Percentiles rank a stretch among this genome's conserved stretches.
phyloP scores from a whole-genome alignment of 2,329 filamentous ascomycete species.

The Cucurbitaria berberidis region DNA sequence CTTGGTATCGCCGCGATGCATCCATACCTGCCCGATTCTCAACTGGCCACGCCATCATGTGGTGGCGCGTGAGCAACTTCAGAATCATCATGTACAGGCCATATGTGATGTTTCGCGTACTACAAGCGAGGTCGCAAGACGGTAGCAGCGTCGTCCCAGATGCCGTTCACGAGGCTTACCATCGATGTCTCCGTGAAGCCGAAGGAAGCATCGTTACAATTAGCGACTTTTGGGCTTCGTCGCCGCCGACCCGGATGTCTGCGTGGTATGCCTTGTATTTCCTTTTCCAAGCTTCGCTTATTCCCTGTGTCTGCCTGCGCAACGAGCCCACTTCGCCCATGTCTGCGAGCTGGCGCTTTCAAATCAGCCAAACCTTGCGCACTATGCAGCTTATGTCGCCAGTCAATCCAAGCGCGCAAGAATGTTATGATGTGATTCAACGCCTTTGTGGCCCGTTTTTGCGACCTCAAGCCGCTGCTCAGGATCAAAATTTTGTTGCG shows the following conservation, averaged over 20 bases:
- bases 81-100: slow-evolving; percentile 58
- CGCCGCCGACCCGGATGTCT: slow-evolving; percentile 49
- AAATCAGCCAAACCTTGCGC: slow-evolving; percentile 49
- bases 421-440: slow-evolving; percentile 53
- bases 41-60: slow-evolving; percentile 52
- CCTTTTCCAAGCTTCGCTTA: slow-evolving; percentile 58
- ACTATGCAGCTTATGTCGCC: slow-evolving; percentile 48
- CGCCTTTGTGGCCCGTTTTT: slow-evolving; percentile 48
- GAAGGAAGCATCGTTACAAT: slow-evolving; percentile 51
- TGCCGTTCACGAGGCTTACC: slow-evolving; percentile 31
- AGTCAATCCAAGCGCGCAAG: slow-evolving; percentile 51
- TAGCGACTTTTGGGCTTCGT: slow-evolving; percentile 47
- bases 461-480: slow-evolving; percentile 4
- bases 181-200: slow-evolving; percentile 53
- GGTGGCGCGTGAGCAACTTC: slow-evolving; percentile 55
- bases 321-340: slow-evolving; percentile 49
- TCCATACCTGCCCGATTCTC: slow-evolving; percentile 47
- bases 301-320: slow-evolving; percentile 57
- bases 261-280: slow-evolving; percentile 57
- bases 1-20: slow-evolving; percentile 46
- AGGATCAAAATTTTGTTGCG: slow-evolving; percentile 1
- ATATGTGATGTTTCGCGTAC: slow-evolving; percentile 52
- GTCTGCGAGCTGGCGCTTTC: slow-evolving; percentile 51
- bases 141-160: slow-evolving; percentile 21
- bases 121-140: slow-evolving; percentile 24